Base-by-base conservation (phyloP, 2,329 filamentous ascomycete species). In the Paraphaeosphaeria sporulosa region DNA sequence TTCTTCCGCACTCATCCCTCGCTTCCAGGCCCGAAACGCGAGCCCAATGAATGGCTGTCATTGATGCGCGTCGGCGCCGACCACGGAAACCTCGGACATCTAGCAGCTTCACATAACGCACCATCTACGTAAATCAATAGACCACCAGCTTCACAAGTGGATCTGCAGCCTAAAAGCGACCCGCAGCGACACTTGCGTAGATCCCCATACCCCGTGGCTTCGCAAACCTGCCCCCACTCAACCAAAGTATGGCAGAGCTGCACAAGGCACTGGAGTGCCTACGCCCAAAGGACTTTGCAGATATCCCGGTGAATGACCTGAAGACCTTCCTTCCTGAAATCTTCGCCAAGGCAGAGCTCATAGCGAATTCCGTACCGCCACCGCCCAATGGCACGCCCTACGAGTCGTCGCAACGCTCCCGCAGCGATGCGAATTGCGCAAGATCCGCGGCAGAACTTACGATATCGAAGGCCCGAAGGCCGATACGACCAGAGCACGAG, bases 321-420 rank as follows among this genome's bases (percentile, higher is more conserved):
- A 55, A 71, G 10, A 58, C 65, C 40, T 84, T 78, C 65, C 70
- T 84, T 48, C 67, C 71, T 38, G 68, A 77, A 4, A 72, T 77
- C 54, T 80, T 84, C 67, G 61, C 76, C n/a, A 76, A 90, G 61
- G 87, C 88, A 21, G 89, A 93, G 70, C 81, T 89, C 19, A 85
- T 96, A 58, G 82, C 91, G 68, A 91, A 94, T 71, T 94, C 92
- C 6, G 86, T 96, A 1, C 93, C 93, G 3, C 83, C 83, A 12
- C 78, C 84, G 3, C 77, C 84, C 8, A 79, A 79, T 77, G 74
- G 81, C 80, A 70, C 74, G 66, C 65, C 78, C 73, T 73, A 81
- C 74, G 60, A 76, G 68, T 59, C 82, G 76, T 64, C 84, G 6
- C 78, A 83, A 12, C 87, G 87, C 43, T 82, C 88, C 19, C 83